A percentile compares a stretch with the other conserved stretches of the same genome.
Conservation (phyloP, 1,284 basidiomycete genomes). For the Wallemia mellicola region DNA sequence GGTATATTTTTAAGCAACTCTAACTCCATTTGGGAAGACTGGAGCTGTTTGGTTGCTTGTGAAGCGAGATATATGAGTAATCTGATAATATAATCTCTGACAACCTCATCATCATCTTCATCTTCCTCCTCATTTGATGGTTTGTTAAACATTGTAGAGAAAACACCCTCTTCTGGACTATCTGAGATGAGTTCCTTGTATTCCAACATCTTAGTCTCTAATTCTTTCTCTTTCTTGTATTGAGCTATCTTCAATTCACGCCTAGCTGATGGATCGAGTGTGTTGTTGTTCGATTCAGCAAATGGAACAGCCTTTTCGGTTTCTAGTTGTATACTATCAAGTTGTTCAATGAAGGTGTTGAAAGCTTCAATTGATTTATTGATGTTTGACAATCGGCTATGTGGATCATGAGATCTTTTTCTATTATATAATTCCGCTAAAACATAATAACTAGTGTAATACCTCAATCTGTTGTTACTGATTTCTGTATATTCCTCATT, state of each 20-base stretch:
- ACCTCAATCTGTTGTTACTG: background rate
- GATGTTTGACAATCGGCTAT: too few species aligned
- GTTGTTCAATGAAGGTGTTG: conserved; percentile 3
- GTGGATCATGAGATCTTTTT: too few species aligned
- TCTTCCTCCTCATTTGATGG: conserved; percentile 20
- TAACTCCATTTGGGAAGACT: conserved; percentile 39
- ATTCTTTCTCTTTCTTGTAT: conserved; percentile 51
- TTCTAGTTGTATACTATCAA: too few species aligned
- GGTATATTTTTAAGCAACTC: conserved; percentile 34
- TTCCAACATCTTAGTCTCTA: conserved; percentile 21
- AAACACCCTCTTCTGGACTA: background rate
- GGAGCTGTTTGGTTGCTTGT: conserved; percentile 34
- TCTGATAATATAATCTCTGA: conserved; percentile 34
- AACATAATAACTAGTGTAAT: background rate
- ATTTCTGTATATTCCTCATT: background rate
- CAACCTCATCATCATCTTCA: conserved; percentile 28
- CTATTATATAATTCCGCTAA: background rate
- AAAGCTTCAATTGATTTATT: background rate
- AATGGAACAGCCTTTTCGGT: too few species aligned
- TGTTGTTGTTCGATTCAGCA: too few species aligned
- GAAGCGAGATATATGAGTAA: conserved; percentile 42
- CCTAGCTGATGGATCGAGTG: conserved; percentile 37
- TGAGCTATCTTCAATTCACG: conserved; percentile 66
- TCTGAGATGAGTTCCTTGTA: conserved; percentile 26
- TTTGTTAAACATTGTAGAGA: background rate